phyloP scores from a whole-genome alignment of 1,139 yeast species.

The Lodderomyces metapsilosis region DNA sequence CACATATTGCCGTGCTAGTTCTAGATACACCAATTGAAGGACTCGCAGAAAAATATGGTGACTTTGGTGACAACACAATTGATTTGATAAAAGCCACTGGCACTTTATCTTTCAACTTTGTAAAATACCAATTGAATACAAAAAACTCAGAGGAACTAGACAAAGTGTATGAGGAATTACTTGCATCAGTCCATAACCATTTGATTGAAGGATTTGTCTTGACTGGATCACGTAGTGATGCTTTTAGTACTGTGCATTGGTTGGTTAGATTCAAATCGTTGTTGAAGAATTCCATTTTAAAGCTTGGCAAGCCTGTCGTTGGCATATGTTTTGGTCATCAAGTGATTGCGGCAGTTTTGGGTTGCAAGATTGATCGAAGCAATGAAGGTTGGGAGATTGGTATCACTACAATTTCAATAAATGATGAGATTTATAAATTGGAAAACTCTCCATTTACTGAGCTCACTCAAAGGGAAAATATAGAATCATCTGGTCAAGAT shows the following conservation, averaged over 20 bases:
- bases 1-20: slow-evolving; percentile 45
- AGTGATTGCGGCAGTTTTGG: slow-evolving; percentile 63
- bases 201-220: slow-evolving; percentile 48
- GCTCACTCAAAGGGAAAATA: slow-evolving; percentile 12
- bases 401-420: slow-evolving; percentile 48
- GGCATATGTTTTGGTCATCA: slow-evolving; percentile 93
- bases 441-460: slow-evolving; percentile 29
- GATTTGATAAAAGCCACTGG: slow-evolving; percentile 23
- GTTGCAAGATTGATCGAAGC: slow-evolving; percentile 58
- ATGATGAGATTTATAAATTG: slow-evolving; percentile 34
- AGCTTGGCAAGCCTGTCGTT: slow-evolving; percentile 41
- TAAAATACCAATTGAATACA: slow-evolving; percentile 42
- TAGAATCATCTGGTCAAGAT: slow-evolving; percentile 11
- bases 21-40: slow-evolving; percentile 43
- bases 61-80: slow-evolving; percentile 51
- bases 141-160: slow-evolving; percentile 12
- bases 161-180: slow-evolving; percentile 7
- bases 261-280: slow-evolving; percentile 47
- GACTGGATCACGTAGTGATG: slow-evolving; percentile 66
- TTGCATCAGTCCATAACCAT: slow-evolving; percentile 26
- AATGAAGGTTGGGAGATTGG: slow-evolving; percentile 75
- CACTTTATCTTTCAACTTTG: slow-evolving; percentile 7
- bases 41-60: slow-evolving; percentile 38
- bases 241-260: slow-evolving; percentile 58
- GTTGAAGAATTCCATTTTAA: slow-evolving; percentile 28